Base-by-base conservation (phyloP, 176 grass and related monocot species). In the Musa acuminata region DNA sequence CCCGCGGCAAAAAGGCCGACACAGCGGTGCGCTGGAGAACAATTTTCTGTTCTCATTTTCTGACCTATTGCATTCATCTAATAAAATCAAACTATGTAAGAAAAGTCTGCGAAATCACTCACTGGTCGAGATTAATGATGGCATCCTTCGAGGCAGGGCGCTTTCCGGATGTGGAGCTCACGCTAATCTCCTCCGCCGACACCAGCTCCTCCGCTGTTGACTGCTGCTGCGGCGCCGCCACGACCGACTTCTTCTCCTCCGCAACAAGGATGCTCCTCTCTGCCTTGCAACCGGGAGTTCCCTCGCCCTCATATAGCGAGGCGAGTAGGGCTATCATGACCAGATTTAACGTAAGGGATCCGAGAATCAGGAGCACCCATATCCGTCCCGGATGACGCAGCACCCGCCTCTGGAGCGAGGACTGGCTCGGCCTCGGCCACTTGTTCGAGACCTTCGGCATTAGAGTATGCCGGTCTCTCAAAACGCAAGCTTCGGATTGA, bases 81-180 rank as follows among this genome's bases (percentile, higher is more conserved):
- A 69, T 13, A 55, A 25, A 23, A 50, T 2, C 4, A 20, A 13
- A 16, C 10, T 16, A 26, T 49, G 1, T 3, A 14, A 21, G 11
- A 29, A 26, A 11, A 77, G 26, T 1, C 13, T 11, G 63, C 22
- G 63, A 65, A 2, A 20, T 10, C 19, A 75, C 93, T 92, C 62
- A 97, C 93, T 90, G 87, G 67, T 82, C 87, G 0, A 97, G 85
- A 16, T 93, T 97, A 49, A 97, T 88, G 0, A 90, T 55, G 0
- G 85, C 82, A 10, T 85, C 83, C 2, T 14, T 7, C 0, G 80
- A 87, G 13, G 84, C 71, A 0, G 64, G 77, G 1, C 74, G 83
- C 8, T 78, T 84, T 0, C 82, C 86, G 1, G 83, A 82, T 6
- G 84, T 85, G 24, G 89, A 74, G 27, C 53, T 48, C 22, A 75